phyloP scores from a whole-genome alignment of 495 filamentous ascomycete genomes.

The Lindgomyces ingoldianus region DNA sequence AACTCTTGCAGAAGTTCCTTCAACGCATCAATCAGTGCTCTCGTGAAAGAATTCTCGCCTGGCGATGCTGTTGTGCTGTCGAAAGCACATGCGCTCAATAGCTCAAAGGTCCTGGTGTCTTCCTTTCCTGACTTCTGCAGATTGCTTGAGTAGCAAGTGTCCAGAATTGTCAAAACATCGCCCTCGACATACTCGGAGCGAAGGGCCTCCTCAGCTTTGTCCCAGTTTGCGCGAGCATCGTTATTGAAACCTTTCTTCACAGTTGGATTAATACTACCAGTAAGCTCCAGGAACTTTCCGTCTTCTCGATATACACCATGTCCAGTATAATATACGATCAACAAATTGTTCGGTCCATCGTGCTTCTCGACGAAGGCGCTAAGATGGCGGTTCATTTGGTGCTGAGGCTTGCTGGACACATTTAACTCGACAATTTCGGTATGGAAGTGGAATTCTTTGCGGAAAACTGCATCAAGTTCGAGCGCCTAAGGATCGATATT shows the following conservation, averaged over 20 bases:
- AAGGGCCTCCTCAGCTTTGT: conserved; percentile 31
- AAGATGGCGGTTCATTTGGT: conserved; percentile 24
- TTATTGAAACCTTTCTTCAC: conserved; percentile 11
- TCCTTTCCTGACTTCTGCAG: conserved; percentile 28
- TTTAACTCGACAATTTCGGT: conserved; percentile 32
- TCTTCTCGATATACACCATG: conserved; percentile 33
- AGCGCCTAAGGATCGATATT: conserved; percentile 16
- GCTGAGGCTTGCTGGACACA: conserved; percentile 29
- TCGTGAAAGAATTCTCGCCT: conserved; percentile 32
- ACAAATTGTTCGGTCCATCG: conserved; percentile 32
- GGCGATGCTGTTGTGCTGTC: conserved; percentile 22
- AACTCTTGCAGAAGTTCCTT: conserved; percentile 22
- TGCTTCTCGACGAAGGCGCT: conserved; percentile 26
- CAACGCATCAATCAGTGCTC: conserved; percentile 32
- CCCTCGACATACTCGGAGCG: conserved; percentile 28
- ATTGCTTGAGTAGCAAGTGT: conserved; percentile 40
- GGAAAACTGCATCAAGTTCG: conserved; percentile 32
- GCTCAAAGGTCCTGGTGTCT: conserved; percentile 23
- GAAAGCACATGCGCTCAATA: conserved; percentile 21
- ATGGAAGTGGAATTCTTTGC: conserved; percentile 29
- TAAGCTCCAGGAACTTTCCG: conserved; percentile 19
- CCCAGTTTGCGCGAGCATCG: conserved; percentile 34
- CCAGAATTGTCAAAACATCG: conserved; percentile 39
- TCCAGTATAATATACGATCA: conserved; percentile 43
- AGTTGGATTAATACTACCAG: conserved; percentile 1